Evolutionary conservation across 805 yeast species (phyloP).

Genomic region (Yamadazyma ubonensis): DNA sequence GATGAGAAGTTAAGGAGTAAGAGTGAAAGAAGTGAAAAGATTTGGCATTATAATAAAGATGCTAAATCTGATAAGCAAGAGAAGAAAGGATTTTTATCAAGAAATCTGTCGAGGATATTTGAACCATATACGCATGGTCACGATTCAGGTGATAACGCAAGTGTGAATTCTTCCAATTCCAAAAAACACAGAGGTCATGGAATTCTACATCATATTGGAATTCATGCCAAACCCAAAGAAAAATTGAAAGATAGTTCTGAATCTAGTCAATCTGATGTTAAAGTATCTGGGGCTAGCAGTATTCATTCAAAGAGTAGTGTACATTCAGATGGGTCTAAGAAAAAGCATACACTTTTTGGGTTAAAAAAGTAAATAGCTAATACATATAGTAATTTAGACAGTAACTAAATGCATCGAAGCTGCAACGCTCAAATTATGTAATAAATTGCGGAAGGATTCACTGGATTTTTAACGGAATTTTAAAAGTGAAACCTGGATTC

Average conservation of each 20-base stretch:
- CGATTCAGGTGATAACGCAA: slow-evolving; percentile 1
- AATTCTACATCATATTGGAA: slow-evolving; percentile 20
- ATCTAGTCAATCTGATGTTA: slow-evolving; percentile 6
- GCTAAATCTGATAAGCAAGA: not conserved
- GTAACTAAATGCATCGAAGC: too few species aligned
- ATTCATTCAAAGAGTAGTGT: slow-evolving; percentile 20
- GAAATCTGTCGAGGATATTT: slow-evolving; percentile 10
- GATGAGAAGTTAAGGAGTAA: slow-evolving; percentile 24
- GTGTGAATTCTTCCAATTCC: slow-evolving; percentile 5
- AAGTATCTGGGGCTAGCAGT: slow-evolving; percentile 14
- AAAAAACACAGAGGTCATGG: slow-evolving; percentile 17
- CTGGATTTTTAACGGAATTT: too few species aligned
- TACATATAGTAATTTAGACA: too few species aligned
- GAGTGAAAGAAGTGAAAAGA: slow-evolving; percentile 10
- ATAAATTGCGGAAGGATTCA: too few species aligned
- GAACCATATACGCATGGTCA: slow-evolving; percentile 7
- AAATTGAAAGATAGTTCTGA: slow-evolving; percentile 13
- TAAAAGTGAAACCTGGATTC: too few species aligned
- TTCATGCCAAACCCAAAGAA: slow-evolving; percentile 3
- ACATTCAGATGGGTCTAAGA: slow-evolving; percentile 14
- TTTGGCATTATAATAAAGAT: slow-evolving; percentile 13
- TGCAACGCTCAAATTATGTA: too few species aligned
- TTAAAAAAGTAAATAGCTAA: slow-evolving; percentile 12
- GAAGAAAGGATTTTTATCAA: slow-evolving; percentile 6
- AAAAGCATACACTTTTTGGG: slow-evolving; percentile 20